phyloP scores from a whole-genome alignment of 1,284 basidiomycete species.

The Puccinia polysora region DNA sequence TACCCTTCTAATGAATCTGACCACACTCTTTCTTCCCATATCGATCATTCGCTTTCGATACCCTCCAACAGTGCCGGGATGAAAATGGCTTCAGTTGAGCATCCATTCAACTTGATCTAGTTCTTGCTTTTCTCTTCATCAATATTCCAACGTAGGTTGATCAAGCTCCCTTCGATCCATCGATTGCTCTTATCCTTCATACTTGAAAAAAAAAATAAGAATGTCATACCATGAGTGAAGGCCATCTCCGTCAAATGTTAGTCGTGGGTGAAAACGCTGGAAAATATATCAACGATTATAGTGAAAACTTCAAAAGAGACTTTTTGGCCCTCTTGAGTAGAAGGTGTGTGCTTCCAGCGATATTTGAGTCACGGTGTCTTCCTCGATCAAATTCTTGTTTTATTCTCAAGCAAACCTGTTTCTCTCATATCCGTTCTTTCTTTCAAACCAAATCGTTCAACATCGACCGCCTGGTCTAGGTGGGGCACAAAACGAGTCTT shows the following conservation, averaged over 20 bases:
- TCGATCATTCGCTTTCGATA: neutral
- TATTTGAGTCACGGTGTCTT: too few species aligned
- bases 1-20: neutral
- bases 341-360: constrained; percentile 59
- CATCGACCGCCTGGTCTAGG: constrained; percentile 54
- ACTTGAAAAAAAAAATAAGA: constrained; percentile 44
- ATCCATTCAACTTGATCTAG: constrained; percentile 45
- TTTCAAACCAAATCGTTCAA: constrained; percentile 3
- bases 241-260: constrained; percentile 91
- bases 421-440: neutral
- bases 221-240: constrained; percentile 71
- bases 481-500: constrained; percentile 88
- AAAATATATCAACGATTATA: constrained; percentile 84
- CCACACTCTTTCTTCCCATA: neutral
- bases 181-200: neutral
- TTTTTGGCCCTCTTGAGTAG: constrained; percentile 83
- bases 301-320: constrained; percentile 79
- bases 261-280: constrained; percentile 89
- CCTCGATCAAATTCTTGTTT: too few species aligned
- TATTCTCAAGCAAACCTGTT: too few species aligned
- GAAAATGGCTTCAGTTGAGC: constrained; percentile 91
- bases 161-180: neutral
- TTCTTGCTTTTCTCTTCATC: constrained; percentile 50
- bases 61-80: constrained; percentile 56
- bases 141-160: constrained; percentile 44